A percentile compares a stretch with the other conserved stretches of the same genome.
Conservation (phyloP, 2,329 filamentous ascomycete genomes). For the Fusarium zealandicum region DNA sequence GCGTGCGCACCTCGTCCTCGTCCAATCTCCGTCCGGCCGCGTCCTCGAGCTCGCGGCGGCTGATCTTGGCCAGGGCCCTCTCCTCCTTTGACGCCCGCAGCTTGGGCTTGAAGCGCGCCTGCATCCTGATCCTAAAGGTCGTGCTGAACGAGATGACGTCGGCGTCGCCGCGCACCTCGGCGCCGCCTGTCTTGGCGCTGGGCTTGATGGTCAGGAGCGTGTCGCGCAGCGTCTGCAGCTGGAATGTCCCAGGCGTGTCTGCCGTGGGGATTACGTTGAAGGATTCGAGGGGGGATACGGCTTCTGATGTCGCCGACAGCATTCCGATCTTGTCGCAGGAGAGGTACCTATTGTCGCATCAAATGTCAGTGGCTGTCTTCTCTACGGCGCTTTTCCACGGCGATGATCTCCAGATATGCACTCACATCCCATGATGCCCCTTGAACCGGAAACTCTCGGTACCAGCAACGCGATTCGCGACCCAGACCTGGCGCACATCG, state of each 20-base stretch:
- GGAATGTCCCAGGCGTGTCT: conserved; percentile 74
- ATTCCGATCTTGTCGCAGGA: conserved; percentile 85
- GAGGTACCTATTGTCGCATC: conserved; percentile 70
- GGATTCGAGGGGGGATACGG: conserved; percentile 83
- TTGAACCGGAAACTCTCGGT: conserved; percentile 87
- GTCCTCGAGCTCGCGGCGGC: conserved; percentile 81
- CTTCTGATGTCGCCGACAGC: conserved; percentile 78
- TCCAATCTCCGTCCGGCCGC: conserved; percentile 77
- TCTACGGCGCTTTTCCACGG: too few species aligned
- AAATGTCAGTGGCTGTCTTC: conserved; percentile 12
- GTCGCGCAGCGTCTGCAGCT: conserved; percentile 75
- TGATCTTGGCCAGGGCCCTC: conserved; percentile 85
- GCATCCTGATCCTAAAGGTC: conserved; percentile 86
- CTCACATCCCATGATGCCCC: conserved; percentile 83
- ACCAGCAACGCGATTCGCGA: conserved; percentile 83
- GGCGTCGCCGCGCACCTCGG: conserved; percentile 80
- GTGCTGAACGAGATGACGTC: conserved; percentile 72
- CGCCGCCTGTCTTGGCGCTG: conserved; percentile 53
- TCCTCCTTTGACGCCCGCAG: conserved; percentile 82
- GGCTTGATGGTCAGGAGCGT: conserved; percentile 73
- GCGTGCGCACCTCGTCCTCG: conserved; percentile 83
- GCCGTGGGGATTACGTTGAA: conserved; percentile 72
- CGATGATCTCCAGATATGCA: too few species aligned
- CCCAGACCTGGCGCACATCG: conserved; percentile 95
- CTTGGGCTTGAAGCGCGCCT: conserved; percentile 89